Evolutionary conservation across 2,329 filamentous ascomycete genomes (phyloP).

Genomic region (Phyllosticta ampelicida): DNA sequence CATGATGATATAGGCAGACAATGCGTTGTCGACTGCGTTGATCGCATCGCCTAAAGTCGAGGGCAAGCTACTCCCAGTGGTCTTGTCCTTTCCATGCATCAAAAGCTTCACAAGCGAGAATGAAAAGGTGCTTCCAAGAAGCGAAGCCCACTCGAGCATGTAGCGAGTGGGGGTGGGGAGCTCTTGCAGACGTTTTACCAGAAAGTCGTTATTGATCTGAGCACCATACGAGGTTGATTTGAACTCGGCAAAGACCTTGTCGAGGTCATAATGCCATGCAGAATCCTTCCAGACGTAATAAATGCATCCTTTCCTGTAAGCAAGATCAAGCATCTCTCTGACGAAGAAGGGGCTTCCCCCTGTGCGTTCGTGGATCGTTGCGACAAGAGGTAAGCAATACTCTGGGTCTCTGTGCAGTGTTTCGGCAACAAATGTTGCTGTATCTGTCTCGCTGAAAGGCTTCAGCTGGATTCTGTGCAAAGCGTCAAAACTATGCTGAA

Average conservation of each 20-base stretch:
- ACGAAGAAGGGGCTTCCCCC: slow-evolving; percentile 86
- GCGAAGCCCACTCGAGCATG: slow-evolving; percentile 75
- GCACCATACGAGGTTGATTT: slow-evolving; percentile 67
- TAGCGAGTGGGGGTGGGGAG: slow-evolving; percentile 62
- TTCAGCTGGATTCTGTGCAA: slow-evolving; percentile 48
- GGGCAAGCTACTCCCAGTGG: slow-evolving; percentile 35
- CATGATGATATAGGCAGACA: slow-evolving; percentile 71
- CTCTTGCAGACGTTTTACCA: slow-evolving; percentile 66
- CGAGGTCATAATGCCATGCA: slow-evolving; percentile 75
- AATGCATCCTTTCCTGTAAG: slow-evolving; percentile 75
- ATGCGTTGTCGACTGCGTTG: slow-evolving; percentile 67
- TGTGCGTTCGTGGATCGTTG: slow-evolving; percentile 82
- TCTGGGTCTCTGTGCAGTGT: slow-evolving; percentile 65
- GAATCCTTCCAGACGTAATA: slow-evolving; percentile 82
- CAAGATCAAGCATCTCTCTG: slow-evolving; percentile 78
- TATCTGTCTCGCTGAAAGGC: slow-evolving; percentile 68
- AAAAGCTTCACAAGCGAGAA: slow-evolving; percentile 71
- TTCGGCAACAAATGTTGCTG: slow-evolving; percentile 68
- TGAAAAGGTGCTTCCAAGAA: slow-evolving; percentile 73
- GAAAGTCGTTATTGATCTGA: slow-evolving; percentile 71
- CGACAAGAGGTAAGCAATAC: slow-evolving; percentile 64
- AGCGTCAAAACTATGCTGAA: background rate
- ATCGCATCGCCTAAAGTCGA: slow-evolving; percentile 56
- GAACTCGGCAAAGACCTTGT: slow-evolving; percentile 78
- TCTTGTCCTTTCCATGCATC: slow-evolving; percentile 56